Evolutionary conservation across 179 eudicot genomes (phyloP).

Genomic region (Drosera spatulata): DNA sequence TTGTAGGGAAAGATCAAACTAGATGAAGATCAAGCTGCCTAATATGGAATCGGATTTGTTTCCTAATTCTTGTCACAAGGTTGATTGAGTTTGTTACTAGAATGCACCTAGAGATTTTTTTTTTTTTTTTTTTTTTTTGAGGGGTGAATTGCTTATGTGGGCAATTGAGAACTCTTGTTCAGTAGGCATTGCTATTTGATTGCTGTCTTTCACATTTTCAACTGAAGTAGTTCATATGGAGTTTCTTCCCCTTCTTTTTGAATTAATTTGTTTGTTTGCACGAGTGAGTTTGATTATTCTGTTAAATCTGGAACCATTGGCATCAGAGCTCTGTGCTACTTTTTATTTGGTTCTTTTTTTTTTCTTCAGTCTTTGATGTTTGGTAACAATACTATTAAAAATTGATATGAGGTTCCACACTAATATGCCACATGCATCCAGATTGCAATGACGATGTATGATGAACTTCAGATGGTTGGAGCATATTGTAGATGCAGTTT

Average conservation of each 20-base stretch:
- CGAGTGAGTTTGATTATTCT: no score
- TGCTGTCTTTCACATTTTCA: no score
- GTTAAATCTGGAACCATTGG: no score
- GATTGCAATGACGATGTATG: slow-evolving; percentile 75
- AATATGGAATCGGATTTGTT: slow-evolving; percentile 21
- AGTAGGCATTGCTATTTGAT: no score
- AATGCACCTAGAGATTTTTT: not conserved
- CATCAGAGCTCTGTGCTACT: no score
- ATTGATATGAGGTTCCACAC: slow-evolving; percentile 21
- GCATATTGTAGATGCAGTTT: slow-evolving; percentile 33
- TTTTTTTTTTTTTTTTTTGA: not conserved
- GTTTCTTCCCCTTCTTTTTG: no score
- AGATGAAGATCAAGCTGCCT: slow-evolving; percentile 43
- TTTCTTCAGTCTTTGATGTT: no score
- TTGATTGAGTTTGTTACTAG: slow-evolving; percentile 7
- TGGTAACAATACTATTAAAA: slow-evolving; percentile 10
- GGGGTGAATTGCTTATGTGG: no score
- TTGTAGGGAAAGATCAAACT: slow-evolving; percentile 56
- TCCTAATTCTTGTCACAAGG: slow-evolving; percentile 8
- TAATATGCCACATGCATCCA: slow-evolving; percentile 54
- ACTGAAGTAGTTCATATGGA: no score
- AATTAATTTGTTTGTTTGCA: no score
- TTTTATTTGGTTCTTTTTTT: no score
- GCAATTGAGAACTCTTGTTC: no score
- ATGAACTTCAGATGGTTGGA: slow-evolving; percentile 39